Base-by-base conservation (phyloP, 2,329 filamentous ascomycete genomes). In the Arthrobotrys musiformis region DNA sequence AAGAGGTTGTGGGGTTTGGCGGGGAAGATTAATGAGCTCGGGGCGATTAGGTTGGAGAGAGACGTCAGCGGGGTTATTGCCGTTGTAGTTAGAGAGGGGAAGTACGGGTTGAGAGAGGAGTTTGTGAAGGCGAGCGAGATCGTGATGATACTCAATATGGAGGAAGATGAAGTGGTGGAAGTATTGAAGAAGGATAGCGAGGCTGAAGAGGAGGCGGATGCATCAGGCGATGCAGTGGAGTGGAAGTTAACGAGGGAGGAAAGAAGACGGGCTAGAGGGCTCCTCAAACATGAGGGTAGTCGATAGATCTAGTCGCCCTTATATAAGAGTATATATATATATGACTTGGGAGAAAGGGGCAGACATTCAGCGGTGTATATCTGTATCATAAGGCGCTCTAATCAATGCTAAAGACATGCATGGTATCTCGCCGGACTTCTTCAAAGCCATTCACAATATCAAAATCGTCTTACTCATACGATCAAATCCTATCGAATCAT, bases 111-210 rank as follows among this genome's bases (percentile, higher is more conserved):
- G 37, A 86, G 93, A 33, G 93, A 97, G 81, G 84, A 88, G 2
- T 97, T 97, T 85, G 86, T 88, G 28, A 89, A 90, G 81, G 92
- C 92, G 72, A 87, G 88, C 74, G 93, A 97, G 86, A 90, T 97
- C 81, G 89, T 92, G 70, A 89, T 96, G 86, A 89, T 97, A 15
- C 90, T 94, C 82, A 94, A 94, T 80, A 96, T 97, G 93, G 94
- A 97, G 82, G 92, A 95, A 35, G 94, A 97, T 72, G 94, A 97
- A 84, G 97, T 93, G 92, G 92, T 94, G 56, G 93, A 95, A 83
- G 84, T 94, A 42, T 83, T 84, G 42, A 81, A 83, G 5, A 62
- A 42, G 48, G 72, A 76, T 61, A 76, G 72, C 42, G 72, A 76
- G 9, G 61, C 17, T 84, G 86, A 44, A 84, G 86, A 33, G 86